Percentiles rank a stretch among this genome's conserved stretches.
Evolutionary conservation across 2,329 filamentous ascomycete species (phyloP).

Genomic region (Lachnellula cervina): DNA sequence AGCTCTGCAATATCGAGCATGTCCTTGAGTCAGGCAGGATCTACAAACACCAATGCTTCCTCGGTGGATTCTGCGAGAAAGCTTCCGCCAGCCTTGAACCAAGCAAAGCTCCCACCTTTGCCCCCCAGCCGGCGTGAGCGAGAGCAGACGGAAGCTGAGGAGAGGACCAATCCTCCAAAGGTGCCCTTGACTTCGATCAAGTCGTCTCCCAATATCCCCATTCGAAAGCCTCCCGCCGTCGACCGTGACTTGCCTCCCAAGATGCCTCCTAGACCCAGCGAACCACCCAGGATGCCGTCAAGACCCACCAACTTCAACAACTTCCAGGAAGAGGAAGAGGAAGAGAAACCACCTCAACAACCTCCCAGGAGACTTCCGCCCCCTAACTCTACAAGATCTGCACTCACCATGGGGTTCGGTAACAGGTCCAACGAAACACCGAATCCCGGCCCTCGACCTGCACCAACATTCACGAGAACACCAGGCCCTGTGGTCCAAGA

Average conservation of each 20-base stretch:
- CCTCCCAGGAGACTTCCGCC: slow-evolving; percentile 23
- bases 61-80: slow-evolving; percentile 42
- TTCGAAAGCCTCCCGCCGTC: slow-evolving; percentile 14
- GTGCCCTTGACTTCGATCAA: slow-evolving; percentile 36
- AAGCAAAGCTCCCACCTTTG: slow-evolving; percentile 52
- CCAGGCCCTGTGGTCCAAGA: slow-evolving; percentile 59
- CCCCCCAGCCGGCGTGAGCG: slow-evolving; percentile 51
- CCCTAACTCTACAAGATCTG: slow-evolving; percentile 15
- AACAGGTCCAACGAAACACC: slow-evolving; percentile 22
- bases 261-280: slow-evolving; percentile 27
- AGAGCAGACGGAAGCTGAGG: slow-evolving; percentile 43
- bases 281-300: slow-evolving; percentile 49
- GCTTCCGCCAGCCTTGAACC: slow-evolving; percentile 52
- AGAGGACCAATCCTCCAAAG: slow-evolving; percentile 29
- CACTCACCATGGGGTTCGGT: slow-evolving; percentile 25
- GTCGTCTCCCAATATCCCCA: slow-evolving; percentile 36
- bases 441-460: slow-evolving; percentile 15
- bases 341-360: slow-evolving; percentile 17
- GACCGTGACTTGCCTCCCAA: slow-evolving; percentile 24
- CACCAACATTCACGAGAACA: slow-evolving; percentile 9
- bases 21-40: slow-evolving; percentile 43
- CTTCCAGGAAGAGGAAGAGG: slow-evolving; percentile 25
- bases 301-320: slow-evolving; percentile 32
- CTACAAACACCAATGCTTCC: slow-evolving; percentile 42
- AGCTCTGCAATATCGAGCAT: slow-evolving; percentile 49